phyloP scores from a whole-genome alignment of 805 yeast species.

The Kurtzmaniella fragi region DNA sequence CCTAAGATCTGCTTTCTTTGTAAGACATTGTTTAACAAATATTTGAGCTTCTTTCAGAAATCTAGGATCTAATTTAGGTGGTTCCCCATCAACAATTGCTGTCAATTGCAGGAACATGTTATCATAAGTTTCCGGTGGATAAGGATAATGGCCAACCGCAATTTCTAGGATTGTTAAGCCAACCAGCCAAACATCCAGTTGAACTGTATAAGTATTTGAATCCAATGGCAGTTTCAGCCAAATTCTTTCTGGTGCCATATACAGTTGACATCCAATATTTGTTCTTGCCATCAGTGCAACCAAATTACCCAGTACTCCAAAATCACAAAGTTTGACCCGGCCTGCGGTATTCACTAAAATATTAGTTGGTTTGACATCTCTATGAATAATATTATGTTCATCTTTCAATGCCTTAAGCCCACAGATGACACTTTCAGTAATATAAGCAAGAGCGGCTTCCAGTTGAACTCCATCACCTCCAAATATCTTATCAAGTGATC shows the following conservation, averaged over 20 bases:
- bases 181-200: slow-evolving; percentile 92
- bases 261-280: slow-evolving; percentile 95
- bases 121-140: slow-evolving; percentile 88
- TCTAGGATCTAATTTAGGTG: slow-evolving; percentile 71
- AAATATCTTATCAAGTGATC: slow-evolving; percentile 84
- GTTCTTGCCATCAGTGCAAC: slow-evolving; percentile 95
- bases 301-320: slow-evolving; percentile 92
- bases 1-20: slow-evolving; percentile 74
- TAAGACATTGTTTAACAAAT: slow-evolving; percentile 73
- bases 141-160: slow-evolving; percentile 91
- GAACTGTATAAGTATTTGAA: slow-evolving; percentile 73
- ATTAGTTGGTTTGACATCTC: slow-evolving; percentile 97
- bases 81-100: slow-evolving; percentile 95
- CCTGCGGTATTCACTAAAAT: slow-evolving; percentile 79
- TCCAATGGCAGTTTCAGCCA: slow-evolving; percentile 69
- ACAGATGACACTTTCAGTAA: slow-evolving; percentile 71
- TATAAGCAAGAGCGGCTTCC: slow-evolving; percentile 75
- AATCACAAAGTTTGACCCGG: slow-evolving; percentile 88
- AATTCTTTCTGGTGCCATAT: slow-evolving; percentile 98
- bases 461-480: slow-evolving; percentile 51
- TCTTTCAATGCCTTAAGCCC: slow-evolving; percentile 87
- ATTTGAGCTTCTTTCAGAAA: slow-evolving; percentile 75
- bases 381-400: slow-evolving; percentile 84
- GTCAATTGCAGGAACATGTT: slow-evolving; percentile 88
- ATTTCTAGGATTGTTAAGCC: slow-evolving; percentile 88